phyloP scores from a whole-genome alignment of 2,329 filamentous ascomycete species.

The Macroventuria anomochaeta region DNA sequence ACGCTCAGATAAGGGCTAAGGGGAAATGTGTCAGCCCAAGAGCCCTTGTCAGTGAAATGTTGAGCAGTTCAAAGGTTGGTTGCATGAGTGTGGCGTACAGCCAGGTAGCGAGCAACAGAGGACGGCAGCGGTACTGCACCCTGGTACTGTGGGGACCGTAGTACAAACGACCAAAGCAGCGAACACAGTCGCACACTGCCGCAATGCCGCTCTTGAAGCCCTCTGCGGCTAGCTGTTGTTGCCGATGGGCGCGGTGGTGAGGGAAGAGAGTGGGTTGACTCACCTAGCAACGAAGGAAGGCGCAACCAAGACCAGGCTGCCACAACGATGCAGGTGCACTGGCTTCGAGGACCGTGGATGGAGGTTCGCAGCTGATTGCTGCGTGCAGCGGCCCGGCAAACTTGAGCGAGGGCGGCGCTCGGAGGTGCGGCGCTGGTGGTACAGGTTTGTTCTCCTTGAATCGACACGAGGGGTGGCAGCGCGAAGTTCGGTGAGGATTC shows the following conservation, averaged over 20 bases:
- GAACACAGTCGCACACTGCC: slow-evolving; percentile 42
- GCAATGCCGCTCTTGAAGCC: slow-evolving; percentile 29
- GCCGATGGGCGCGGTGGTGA: slow-evolving; percentile 14
- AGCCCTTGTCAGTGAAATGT: slow-evolving; percentile 31
- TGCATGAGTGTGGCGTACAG: slow-evolving; percentile 49
- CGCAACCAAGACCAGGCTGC: slow-evolving; percentile 16
- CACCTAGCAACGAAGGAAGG: slow-evolving; percentile 34
- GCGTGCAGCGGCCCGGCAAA: slow-evolving; percentile 28
- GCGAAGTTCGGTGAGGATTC: slow-evolving; percentile 3
- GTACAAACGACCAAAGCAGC: slow-evolving; percentile 40
- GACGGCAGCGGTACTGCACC: slow-evolving; percentile 43
- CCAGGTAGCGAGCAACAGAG: slow-evolving; percentile 41
- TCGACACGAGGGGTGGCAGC: slow-evolving; percentile 24
- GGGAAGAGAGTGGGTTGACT: slow-evolving; percentile 37
- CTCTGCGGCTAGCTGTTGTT: slow-evolving; percentile 20
- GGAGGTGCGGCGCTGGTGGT: slow-evolving; percentile 27
- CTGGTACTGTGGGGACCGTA: slow-evolving; percentile 40
- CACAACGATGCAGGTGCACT: slow-evolving; percentile 14
- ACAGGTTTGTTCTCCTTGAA: slow-evolving; percentile 39
- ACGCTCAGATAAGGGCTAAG: slow-evolving; percentile 26
- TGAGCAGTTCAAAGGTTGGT: slow-evolving; percentile 36
- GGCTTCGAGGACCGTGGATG: slow-evolving; percentile 15
- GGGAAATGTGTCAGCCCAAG: slow-evolving; percentile 39
- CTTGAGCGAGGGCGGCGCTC: slow-evolving; percentile 21
- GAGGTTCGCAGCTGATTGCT: slow-evolving; percentile 17